Conservation (phyloP, 192 early-diverging fungal genomes). For the Radiomyces spectabilis region DNA sequence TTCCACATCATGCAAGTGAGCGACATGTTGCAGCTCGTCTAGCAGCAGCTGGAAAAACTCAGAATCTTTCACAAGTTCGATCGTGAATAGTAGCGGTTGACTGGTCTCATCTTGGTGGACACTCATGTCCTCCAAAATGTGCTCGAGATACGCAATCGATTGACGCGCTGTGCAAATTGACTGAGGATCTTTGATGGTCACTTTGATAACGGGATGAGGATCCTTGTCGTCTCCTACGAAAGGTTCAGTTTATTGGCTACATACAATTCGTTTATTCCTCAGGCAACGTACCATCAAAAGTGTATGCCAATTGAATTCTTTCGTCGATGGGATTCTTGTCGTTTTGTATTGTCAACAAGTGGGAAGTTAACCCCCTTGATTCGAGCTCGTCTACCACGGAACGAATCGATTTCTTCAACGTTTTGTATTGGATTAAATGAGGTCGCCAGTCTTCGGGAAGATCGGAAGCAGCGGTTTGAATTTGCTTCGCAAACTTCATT, state of each 20-base stretch:
- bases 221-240: conserved; percentile 4
- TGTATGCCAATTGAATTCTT: conserved; percentile 14
- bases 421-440: conserved; percentile 55
- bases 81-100: conserved; percentile 10
- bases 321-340: neutral
- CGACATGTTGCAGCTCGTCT: conserved; percentile 9
- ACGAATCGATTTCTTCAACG: conserved; percentile 54
- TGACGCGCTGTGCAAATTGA: conserved; percentile 2
- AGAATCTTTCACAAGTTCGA: conserved; percentile 21
- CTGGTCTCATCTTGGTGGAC: neutral
- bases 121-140: neutral
- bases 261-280: neutral
- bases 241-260: neutral
- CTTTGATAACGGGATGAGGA: conserved; percentile 5
- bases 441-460: conserved; percentile 56
- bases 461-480: conserved; percentile 46
- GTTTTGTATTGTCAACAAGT: neutral
- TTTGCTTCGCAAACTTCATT: conserved; percentile 58
- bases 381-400: conserved; percentile 51
- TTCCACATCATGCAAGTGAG: conserved; percentile 5
- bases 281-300: conserved; percentile 14
- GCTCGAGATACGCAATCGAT: no score
- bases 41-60: conserved; percentile 26
- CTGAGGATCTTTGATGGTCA: conserved; percentile 7
- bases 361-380: conserved; percentile 3